phyloP scores from a whole-genome alignment of 371 early-diverging fungal genomes.

The Lichtheimia ramosa region DNA sequence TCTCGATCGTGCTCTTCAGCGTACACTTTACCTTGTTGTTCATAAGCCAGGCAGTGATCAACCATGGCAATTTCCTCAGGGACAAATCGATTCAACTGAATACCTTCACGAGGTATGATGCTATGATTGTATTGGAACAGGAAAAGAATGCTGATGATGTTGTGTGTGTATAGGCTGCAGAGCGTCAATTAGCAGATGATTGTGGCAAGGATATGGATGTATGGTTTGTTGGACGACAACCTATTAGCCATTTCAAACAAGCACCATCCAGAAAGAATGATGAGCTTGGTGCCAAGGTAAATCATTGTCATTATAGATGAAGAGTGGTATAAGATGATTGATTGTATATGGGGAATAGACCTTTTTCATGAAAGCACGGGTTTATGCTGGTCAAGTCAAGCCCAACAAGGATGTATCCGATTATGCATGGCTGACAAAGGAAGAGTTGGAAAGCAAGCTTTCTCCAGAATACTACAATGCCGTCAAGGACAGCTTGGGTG shows the following conservation, averaged over 20 bases:
- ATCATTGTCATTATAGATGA: not conserved
- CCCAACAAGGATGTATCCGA: slow-evolving; percentile 61
- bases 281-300: slow-evolving; percentile 31
- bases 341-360: slow-evolving; percentile 12
- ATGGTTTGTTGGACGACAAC: slow-evolving; percentile 85
- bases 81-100: slow-evolving; percentile 63
- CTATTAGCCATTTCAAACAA: slow-evolving; percentile 72
- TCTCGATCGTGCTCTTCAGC: slow-evolving; percentile 74
- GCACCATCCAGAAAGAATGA: slow-evolving; percentile 35
- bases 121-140: not conserved
- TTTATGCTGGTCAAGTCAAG: slow-evolving; percentile 77
- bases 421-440: slow-evolving; percentile 88
- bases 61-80: slow-evolving; percentile 81
- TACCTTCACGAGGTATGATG: slow-evolving; percentile 67
- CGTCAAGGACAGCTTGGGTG: slow-evolving; percentile 75
- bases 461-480: slow-evolving; percentile 71
- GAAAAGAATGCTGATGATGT: not conserved
- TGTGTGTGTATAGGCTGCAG: slow-evolving; percentile 55
- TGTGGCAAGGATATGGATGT: slow-evolving; percentile 82
- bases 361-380: slow-evolving; percentile 87
- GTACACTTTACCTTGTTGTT: slow-evolving; percentile 76
- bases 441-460: slow-evolving; percentile 73
- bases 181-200: slow-evolving; percentile 66
- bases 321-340: not conserved
- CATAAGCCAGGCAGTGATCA: slow-evolving; percentile 46